Evolutionary conservation across 2,329 filamentous ascomycete species (phyloP), one percentile per base, ranked within the genome.

Genomic region (Penicillium sp.): DNA sequence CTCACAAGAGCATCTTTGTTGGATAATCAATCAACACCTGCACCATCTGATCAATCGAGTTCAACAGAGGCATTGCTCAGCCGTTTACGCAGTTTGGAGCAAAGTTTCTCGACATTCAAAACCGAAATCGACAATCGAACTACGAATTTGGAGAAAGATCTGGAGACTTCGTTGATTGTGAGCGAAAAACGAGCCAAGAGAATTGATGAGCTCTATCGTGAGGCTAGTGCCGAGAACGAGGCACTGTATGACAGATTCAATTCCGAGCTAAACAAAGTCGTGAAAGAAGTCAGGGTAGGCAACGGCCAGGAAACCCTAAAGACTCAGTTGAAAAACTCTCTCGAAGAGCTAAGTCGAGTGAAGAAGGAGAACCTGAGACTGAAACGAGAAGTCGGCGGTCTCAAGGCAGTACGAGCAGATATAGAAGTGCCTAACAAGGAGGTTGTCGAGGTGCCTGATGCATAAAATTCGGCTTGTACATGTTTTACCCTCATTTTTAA

Each of bases 211-310:
- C 77, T 96, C 52, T 96, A 95, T 75, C 89, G 90, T 62, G 91
- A 96, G 67, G 84, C 87, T 16, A 91, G 86, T 64, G 89, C 90
- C 0, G 93, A 97, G 77, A 97, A 97, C 65, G 92, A 97, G 74
- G 83, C 93, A 28, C 79, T 97, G 55, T 97, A 97, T 71, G 89
- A 93, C 63, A 87, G 87, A 59, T 96, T 97, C 78, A 96, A 97
- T 66, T 83, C 85, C n/a, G 93, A 97, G 74, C 77, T 97, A 48
- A 88, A 84, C 64, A 91, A 89, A 76, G 89, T 97, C 59, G 80
- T 91, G 45, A 88, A 85, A 70, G 89, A 87, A 42, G 80, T 94
- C 48, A 87, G 87, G 62, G 83, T 84, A 3, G 87, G 88, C 49
- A 88, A 90, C 43, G 90, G 90, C 11, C 89, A 90, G 64, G 89